Conservation (phyloP, 108 stramenopile genomes). For the Stephanodiscus triporus region DNA sequence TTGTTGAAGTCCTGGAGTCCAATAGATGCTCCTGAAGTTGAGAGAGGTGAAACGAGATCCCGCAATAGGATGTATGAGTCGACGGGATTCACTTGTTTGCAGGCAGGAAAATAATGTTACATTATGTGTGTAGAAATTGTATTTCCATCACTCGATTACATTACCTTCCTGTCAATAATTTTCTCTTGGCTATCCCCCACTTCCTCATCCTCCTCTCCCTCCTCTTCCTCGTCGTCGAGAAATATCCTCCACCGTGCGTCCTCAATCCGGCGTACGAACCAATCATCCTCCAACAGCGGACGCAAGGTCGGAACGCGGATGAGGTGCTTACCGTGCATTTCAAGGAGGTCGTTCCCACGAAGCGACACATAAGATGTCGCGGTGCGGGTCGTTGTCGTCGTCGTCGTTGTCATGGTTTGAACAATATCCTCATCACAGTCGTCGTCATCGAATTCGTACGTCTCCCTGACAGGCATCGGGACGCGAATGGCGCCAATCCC, state of each 20-base stretch:
- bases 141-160: not conserved
- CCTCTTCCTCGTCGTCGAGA: constrained; percentile 10
- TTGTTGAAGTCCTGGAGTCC: not conserved
- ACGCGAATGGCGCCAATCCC: constrained; percentile 76
- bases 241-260: constrained; percentile 45
- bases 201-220: constrained; percentile 1
- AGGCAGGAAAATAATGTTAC: not conserved
- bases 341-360: constrained; percentile 45
- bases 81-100: not conserved
- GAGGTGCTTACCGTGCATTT: constrained; percentile 73
- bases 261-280: constrained; percentile 75
- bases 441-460: not conserved
- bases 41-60: not conserved
- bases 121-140: too few relatives aligned
- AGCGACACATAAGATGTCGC: constrained; percentile 47
- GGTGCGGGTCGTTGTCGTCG: not conserved
- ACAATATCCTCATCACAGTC: not conserved
- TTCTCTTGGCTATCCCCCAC: not conserved
- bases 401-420: not conserved
- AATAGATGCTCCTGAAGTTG: not conserved
- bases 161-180: not conserved
- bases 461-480: not conserved
- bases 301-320: constrained; percentile 82
- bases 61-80: not conserved
- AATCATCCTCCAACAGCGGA: constrained; percentile 69